Evolutionary conservation across 768 basidiomycete species (phyloP).

Genomic region (Ramaria sp.): DNA sequence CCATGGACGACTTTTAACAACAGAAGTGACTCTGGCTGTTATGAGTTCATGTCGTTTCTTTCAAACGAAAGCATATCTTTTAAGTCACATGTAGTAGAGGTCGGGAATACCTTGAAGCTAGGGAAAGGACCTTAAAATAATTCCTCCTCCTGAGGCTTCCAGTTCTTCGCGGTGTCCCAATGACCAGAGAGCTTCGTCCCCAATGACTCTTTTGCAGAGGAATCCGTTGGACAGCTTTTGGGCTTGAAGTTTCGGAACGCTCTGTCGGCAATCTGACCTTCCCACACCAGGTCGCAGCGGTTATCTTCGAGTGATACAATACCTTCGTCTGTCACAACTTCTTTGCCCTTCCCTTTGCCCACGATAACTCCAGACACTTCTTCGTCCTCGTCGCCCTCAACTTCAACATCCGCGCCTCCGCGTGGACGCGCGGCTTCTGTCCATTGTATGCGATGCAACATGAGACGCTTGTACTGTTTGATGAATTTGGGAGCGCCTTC

Average conservation of each 20-base stretch:
- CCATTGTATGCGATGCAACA: conserved; percentile 87
- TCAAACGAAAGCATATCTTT: too few species aligned
- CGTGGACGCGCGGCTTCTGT: conserved; percentile 80
- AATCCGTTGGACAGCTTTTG: conserved; percentile 74
- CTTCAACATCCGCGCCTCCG: conserved; percentile 59
- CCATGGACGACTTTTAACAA: too few species aligned
- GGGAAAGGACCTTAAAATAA: conserved; percentile 44
- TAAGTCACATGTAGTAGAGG: too few species aligned
- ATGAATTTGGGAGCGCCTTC: conserved; percentile 85
- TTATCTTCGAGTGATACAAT: conserved; percentile 68
- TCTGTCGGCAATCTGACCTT: conserved; percentile 77
- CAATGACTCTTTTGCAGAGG: conserved; percentile 73
- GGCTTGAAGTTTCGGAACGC: conserved; percentile 73
- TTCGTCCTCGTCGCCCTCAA: conserved; percentile 41
- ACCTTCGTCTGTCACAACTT: conserved; percentile 17
- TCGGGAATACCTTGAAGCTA: too few species aligned
- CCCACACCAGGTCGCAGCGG: conserved; percentile 86
- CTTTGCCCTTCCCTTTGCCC: conserved; percentile 21
- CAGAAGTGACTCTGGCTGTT: too few species aligned
- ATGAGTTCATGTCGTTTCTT: too few species aligned
- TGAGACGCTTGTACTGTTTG: conserved; percentile 76
- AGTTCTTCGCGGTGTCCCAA: conserved; percentile 94
- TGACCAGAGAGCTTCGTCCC: conserved; percentile 79
- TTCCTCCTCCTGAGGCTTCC: conserved; percentile 75
- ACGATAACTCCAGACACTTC: conserved; percentile 18